These are phyloP conservation scores for Pichia sp. DNA, from an alignment of 1,139 yeast genomes.

Conservation along the genomic window DNA sequence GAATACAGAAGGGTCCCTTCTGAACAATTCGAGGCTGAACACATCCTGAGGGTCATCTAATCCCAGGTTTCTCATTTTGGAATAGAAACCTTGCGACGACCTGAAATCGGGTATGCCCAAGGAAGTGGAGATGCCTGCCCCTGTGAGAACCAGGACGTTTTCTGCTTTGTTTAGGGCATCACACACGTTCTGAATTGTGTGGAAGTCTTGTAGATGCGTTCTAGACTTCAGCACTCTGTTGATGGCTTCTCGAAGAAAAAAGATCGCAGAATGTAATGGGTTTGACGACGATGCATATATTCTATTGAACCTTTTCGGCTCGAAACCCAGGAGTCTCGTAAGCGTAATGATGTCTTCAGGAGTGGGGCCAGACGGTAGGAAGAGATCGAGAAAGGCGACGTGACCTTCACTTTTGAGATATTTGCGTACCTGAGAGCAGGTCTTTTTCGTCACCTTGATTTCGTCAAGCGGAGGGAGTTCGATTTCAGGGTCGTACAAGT, in stretches of 20 bases:
- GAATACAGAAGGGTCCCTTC: slow-evolving; percentile 75
- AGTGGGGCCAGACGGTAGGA: slow-evolving; percentile 58
- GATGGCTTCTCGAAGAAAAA: slow-evolving; percentile 55
- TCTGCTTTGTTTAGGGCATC: slow-evolving; percentile 49
- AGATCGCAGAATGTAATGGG: slow-evolving; percentile 42
- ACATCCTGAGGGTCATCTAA: slow-evolving; percentile 92
- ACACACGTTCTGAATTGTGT: slow-evolving; percentile 58
- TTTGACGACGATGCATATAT: slow-evolving; percentile 31
- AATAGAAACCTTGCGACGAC: slow-evolving; percentile 82
- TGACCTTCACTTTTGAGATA: slow-evolving; percentile 61
- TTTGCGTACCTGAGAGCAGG: slow-evolving; percentile 48
- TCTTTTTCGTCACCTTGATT: slow-evolving; percentile 34
- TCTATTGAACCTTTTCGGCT: slow-evolving; percentile 38
- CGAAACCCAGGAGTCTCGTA: slow-evolving; percentile 50
- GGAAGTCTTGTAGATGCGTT: slow-evolving; percentile 46
- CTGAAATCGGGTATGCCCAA: slow-evolving; percentile 97
- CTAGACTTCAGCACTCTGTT: slow-evolving; percentile 54
- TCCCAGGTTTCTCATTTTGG: slow-evolving; percentile 65
- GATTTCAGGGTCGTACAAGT: slow-evolving; percentile 8
- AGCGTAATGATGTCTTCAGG: slow-evolving; percentile 48
- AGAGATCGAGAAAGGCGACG: slow-evolving; percentile 39
- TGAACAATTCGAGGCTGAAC: slow-evolving; percentile 71
- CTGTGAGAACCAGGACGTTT: slow-evolving; percentile 77
- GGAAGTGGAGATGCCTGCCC: slow-evolving; percentile 93
- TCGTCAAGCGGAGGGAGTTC: slow-evolving; percentile 20